A percentile compares a stretch with the other conserved stretches of the same genome.
Evolutionary conservation across 2,329 filamentous ascomycete genomes (phyloP).

Genomic region (Penicillium sp.): DNA sequence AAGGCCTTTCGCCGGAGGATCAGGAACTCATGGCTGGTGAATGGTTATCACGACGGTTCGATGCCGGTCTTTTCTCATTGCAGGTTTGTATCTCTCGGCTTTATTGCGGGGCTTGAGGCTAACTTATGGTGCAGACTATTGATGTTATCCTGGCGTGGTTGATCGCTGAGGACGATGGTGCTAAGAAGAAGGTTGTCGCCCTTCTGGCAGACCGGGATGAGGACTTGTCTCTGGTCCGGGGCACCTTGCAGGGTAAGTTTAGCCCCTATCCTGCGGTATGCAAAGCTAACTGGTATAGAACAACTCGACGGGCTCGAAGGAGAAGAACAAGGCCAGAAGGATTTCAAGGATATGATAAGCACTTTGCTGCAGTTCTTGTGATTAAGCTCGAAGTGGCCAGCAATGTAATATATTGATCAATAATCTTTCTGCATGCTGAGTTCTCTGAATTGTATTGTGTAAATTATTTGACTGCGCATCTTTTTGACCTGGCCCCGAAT

Average conservation of each 20-base stretch:
- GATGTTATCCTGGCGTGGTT: conserved; percentile 89
- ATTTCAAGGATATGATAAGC: conserved; percentile 63
- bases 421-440: not conserved
- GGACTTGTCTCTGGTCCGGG: conserved; percentile 60
- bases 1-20: conserved; percentile 56
- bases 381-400: not conserved
- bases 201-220: conserved; percentile 69
- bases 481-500: not conserved
- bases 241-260: conserved; percentile 62
- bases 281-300: conserved; percentile 41
- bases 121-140: conserved; percentile 52
- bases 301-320: conserved; percentile 61
- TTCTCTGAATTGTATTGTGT: not conserved
- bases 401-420: not conserved
- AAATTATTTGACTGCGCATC: not conserved
- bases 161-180: conserved; percentile 80
- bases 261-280: not conserved
- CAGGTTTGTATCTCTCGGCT: conserved; percentile 49
- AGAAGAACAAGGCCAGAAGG: conserved; percentile 53
- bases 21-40: conserved; percentile 63
- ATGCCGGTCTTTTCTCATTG: conserved; percentile 79
- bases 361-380: conserved; percentile 52
- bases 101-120: conserved; percentile 5
- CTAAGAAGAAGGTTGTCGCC: conserved; percentile 61
- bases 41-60: conserved; percentile 72